Evolutionary conservation across 164 flowering plant genomes (phyloP).

Genomic region (Houttuynia cordata): DNA sequence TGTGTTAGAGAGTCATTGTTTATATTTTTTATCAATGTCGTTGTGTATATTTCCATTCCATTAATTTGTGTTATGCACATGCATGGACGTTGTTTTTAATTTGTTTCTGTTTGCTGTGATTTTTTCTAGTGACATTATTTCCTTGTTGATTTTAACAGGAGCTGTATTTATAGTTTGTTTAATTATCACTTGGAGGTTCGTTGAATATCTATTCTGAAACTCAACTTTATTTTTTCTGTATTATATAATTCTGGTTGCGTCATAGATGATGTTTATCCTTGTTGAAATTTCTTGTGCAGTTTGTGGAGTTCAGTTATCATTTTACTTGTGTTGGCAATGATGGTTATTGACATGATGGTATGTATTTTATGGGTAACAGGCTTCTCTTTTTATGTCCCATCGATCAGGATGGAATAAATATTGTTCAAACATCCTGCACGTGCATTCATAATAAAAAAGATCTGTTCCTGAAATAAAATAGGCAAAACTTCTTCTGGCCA

Average conservation of each 20-base stretch:
- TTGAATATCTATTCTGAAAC: constrained; percentile 9
- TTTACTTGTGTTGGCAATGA: constrained; percentile 75
- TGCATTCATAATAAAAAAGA: background rate
- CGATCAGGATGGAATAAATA: background rate
- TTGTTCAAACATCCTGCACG: background rate
- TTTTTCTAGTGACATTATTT: background rate
- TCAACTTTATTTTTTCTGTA: background rate
- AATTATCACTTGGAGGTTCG: constrained; percentile 81
- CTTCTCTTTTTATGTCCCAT: background rate
- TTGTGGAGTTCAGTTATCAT: constrained; percentile 91
- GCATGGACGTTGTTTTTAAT: background rate
- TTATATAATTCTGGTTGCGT: background rate
- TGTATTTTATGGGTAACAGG: constrained; percentile 2
- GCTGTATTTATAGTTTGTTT: constrained; percentile 88
- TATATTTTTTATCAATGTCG: too few relatives aligned
- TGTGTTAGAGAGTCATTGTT: background rate
- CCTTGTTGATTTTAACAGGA: constrained; percentile 34
- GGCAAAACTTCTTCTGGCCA: background rate
- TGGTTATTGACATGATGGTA: constrained; percentile 86
- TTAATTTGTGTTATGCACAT: background rate
- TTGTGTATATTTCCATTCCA: background rate
- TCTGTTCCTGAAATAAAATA: background rate
- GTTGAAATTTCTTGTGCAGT: constrained; percentile 23
- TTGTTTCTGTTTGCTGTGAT: background rate
- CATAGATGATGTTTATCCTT: background rate